Evolutionary conservation across 75 land plant species (phyloP).

Genomic region (Pinus tabuliformis): DNA sequence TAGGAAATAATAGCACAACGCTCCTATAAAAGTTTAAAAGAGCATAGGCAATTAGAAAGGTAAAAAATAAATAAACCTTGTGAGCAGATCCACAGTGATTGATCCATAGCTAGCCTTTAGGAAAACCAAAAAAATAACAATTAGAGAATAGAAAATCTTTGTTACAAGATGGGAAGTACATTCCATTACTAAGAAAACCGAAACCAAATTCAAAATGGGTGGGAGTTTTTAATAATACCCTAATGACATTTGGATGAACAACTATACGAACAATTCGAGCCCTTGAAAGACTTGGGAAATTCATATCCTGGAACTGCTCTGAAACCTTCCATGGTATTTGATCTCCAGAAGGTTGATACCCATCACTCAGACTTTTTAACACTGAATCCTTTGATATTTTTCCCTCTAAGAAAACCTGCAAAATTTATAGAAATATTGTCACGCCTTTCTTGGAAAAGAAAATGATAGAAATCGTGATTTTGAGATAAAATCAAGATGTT

Average conservation of each 20-base stretch:
- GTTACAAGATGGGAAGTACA: neutral
- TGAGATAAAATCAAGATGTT: no score
- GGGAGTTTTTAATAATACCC: slow-evolving; percentile 37
- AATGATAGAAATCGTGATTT: no score
- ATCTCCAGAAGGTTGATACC: slow-evolving; percentile 80
- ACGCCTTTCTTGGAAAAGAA: no score
- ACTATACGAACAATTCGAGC: slow-evolving; percentile 97
- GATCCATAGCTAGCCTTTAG: slow-evolving; percentile 93
- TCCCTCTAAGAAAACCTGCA: slow-evolving; percentile 91
- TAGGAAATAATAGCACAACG: no score
- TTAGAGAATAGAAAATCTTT: neutral
- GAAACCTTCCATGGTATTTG: slow-evolving; percentile 97
- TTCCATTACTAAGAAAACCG: neutral
- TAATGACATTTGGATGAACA: slow-evolving; percentile 81
- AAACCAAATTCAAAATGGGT: neutral
- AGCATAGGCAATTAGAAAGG: no score
- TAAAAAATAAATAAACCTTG: no score
- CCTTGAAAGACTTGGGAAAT: slow-evolving; percentile 91
- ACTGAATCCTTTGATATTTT: slow-evolving; percentile 75
- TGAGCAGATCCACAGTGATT: slow-evolving; percentile 68
- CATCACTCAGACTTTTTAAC: slow-evolving; percentile 76
- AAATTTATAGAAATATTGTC: no score
- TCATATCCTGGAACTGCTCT: slow-evolving; percentile 81
- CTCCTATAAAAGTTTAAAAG: no score
- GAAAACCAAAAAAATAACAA: neutral